phyloP scores from a whole-genome alignment of 73 alveolate genomes.

The Effrenium voratum region DNA sequence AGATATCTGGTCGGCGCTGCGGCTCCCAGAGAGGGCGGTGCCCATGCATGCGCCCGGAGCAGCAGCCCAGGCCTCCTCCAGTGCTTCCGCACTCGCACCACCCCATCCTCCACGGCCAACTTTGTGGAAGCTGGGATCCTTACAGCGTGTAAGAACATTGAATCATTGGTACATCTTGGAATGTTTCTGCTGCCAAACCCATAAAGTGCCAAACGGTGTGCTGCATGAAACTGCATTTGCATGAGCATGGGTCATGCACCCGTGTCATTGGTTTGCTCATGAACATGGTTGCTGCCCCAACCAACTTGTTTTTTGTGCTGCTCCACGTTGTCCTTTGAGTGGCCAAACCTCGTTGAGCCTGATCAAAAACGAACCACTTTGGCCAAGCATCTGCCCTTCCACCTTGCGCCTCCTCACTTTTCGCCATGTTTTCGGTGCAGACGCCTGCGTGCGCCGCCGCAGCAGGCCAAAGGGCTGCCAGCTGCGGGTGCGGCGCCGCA shows the following conservation, averaged over 20 bases:
- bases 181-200: too few relatives aligned
- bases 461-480: slow-evolving; percentile 66
- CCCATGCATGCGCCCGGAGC: slow-evolving; percentile 54
- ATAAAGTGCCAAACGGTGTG: too few relatives aligned
- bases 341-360: too few relatives aligned
- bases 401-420: neutral
- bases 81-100: slow-evolving; percentile 51
- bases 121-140: neutral
- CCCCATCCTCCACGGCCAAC: neutral
- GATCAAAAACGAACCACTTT: too few relatives aligned
- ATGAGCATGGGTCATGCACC: too few relatives aligned
- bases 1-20: slow-evolving; percentile 3
- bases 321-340: too few relatives aligned
- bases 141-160: too few relatives aligned
- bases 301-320: too few relatives aligned
- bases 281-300: too few relatives aligned
- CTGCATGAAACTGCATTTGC: too few relatives aligned
- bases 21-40: slow-evolving; percentile 25
- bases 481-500: slow-evolving; percentile 72
- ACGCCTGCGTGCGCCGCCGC: slow-evolving; percentile 1
- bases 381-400: neutral
- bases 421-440: neutral
- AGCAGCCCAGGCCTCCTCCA: slow-evolving; percentile 73
- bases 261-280: too few relatives aligned
- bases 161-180: too few relatives aligned